Percentiles rank a stretch among this genome's conserved stretches.
Conservation (phyloP, 2,329 filamentous ascomycete species). For the Cercospora sojina region DNA sequence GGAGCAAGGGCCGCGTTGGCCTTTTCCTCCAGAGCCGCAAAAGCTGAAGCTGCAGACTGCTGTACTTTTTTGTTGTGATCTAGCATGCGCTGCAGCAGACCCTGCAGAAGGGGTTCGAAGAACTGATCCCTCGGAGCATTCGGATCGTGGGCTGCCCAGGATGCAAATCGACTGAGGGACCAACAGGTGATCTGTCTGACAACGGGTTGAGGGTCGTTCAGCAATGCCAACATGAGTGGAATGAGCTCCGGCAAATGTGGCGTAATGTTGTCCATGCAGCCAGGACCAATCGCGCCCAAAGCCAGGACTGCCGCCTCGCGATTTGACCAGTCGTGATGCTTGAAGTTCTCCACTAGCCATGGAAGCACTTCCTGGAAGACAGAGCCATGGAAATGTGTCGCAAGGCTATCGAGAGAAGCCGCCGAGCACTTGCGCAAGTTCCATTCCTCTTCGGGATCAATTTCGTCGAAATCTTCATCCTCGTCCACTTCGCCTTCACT, state of each 20-base stretch:
- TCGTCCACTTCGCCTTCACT: slow-evolving; percentile 87
- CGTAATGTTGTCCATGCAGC: slow-evolving; percentile 84
- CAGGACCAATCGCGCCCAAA: slow-evolving; percentile 89
- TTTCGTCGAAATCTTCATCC: slow-evolving; percentile 67
- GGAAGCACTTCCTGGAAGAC: slow-evolving; percentile 92
- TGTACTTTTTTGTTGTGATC: slow-evolving; percentile 98
- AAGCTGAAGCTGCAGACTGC: slow-evolving; percentile 91
- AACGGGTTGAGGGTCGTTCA: slow-evolving; percentile 82
- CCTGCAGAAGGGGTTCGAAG: slow-evolving; percentile 97
- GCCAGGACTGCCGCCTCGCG: slow-evolving; percentile 93
- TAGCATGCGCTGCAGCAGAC: slow-evolving; percentile 89
- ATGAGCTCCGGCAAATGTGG: slow-evolving; percentile 89
- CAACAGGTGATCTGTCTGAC: slow-evolving; percentile 97
- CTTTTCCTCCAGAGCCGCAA: slow-evolving; percentile 94
- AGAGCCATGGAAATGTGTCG: slow-evolving; percentile 79
- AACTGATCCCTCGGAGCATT: slow-evolving; percentile 69
- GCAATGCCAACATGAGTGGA: slow-evolving; percentile 81
- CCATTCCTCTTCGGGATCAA: slow-evolving; percentile 87
- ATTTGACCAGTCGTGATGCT: slow-evolving; percentile 84
- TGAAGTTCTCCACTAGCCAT: slow-evolving; percentile 86
- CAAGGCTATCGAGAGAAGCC: slow-evolving; percentile 89
- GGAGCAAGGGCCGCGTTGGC: slow-evolving; percentile 76
- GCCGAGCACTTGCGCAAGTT: slow-evolving; percentile 96
- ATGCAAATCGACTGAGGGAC: slow-evolving; percentile 90
- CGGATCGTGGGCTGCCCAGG: slow-evolving; percentile 79